Evolutionary conservation across 1,284 basidiomycete species (phyloP), one percentile per base, ranked within the genome.

Genomic region (Pyrrhoderma lamaoense): DNA sequence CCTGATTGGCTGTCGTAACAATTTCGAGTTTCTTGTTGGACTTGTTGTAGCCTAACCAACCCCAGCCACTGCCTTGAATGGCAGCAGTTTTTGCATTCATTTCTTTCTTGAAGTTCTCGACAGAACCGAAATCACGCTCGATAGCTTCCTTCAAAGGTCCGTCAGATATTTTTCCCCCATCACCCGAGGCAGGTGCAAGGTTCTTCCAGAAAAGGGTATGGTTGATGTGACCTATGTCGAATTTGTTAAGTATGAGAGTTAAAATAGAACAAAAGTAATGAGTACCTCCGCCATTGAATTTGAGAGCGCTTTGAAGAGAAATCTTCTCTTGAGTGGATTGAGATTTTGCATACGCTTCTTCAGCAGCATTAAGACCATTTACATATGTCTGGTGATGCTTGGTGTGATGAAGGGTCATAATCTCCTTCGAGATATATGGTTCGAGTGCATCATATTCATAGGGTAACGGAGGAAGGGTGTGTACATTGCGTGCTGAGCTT

Each of bases 131-230:
- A 61, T 88, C 84, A 52, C 79, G 75, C 59, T 87, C 75, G 66
- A 99, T 82, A 45, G 90, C 88, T 48, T 80, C 70, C 71, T 89
- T 90, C 57, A 99, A 77, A 11, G 82, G 73, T 21, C 93, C 90
- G 31, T 77, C 78, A 55, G 69, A 60, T 47, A 93, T 73, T 64
- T 79, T 81, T 48, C 86, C 85, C 60, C 88, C 83, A 56, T 79
- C 74, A 59, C 66, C 65, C 22, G 71, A 72, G 25, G 71, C 70
- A 18, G 84, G 75, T 1, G 91, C 86, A 59, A 97, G 81, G 73
- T 96, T 98, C 72, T 87, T 93, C 96, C 95, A 99, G 79, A 99
- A 99, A 50, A 99, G 79, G 40, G 93, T 85, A 67, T 93, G 91
- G 70, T 93, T 93, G 66, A 91, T 89, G 63, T 91, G 88, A 8